Evolutionary conservation across 2,329 filamentous ascomycete genomes (phyloP).

Genomic region (Hypoxylon sp.): DNA sequence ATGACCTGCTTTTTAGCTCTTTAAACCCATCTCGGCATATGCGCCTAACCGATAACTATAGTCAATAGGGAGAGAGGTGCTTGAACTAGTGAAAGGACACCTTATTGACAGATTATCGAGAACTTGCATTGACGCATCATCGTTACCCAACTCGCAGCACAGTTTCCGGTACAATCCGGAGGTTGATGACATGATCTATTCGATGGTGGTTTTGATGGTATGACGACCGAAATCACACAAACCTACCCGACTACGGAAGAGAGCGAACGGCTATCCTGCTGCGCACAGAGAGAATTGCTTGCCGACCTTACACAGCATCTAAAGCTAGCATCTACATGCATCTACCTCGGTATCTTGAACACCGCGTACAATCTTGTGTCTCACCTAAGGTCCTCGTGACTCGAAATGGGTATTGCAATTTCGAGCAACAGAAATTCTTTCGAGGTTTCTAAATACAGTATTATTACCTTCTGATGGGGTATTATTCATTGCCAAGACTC

Average conservation of each 20-base stretch:
- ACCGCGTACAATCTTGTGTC: slow-evolving; percentile 30
- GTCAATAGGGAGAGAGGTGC: slow-evolving; percentile 8
- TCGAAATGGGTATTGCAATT: slow-evolving; percentile 24
- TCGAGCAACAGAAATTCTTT: slow-evolving; percentile 15
- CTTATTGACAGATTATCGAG: slow-evolving; percentile 17
- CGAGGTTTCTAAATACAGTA: slow-evolving; percentile 3
- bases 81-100: slow-evolving; percentile 1
- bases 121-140: slow-evolving; percentile 7
- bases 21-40: slow-evolving; percentile 15
- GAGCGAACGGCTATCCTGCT: slow-evolving; percentile 18
- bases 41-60: slow-evolving; percentile 10
- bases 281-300: slow-evolving; percentile 35
- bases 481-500: slow-evolving; percentile 24
- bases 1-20: slow-evolving; percentile 16
- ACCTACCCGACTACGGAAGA: slow-evolving; percentile 29
- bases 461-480: slow-evolving; percentile 16
- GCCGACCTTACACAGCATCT: slow-evolving; percentile 43
- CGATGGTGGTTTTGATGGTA: slow-evolving; percentile 12
- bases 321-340: slow-evolving; percentile 31
- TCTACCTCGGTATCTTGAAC: slow-evolving; percentile 22
- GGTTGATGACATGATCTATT: slow-evolving; percentile 15
- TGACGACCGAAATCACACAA: slow-evolving; percentile 13
- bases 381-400: slow-evolving; percentile 36
- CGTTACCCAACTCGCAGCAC: slow-evolving; percentile 6
- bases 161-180: slow-evolving; percentile 7